These are phyloP conservation scores for Eutrema salsugineum DNA, from an alignment of 441 rosid genomes.

Conservation along the genomic window DNA sequence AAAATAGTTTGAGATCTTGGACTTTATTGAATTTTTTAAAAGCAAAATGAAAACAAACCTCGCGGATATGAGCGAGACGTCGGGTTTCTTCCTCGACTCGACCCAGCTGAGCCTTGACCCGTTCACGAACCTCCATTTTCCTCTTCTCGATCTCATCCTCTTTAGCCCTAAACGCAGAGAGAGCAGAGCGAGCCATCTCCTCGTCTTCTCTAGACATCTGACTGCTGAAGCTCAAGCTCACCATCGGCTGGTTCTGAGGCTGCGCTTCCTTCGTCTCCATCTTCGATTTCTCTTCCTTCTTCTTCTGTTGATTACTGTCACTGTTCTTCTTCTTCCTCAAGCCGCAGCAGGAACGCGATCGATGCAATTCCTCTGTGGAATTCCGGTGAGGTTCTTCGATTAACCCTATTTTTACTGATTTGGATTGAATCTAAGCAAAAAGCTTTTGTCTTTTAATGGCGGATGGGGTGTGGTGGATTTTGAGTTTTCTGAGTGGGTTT, in stretches of 20 bases:
- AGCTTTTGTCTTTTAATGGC: slow-evolving; percentile 21
- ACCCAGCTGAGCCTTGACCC: slow-evolving; percentile 77
- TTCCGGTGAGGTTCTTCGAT: slow-evolving; percentile 25
- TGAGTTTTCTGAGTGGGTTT: slow-evolving; percentile 16
- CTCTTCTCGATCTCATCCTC: slow-evolving; percentile 94
- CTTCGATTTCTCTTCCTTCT: slow-evolving; percentile 8
- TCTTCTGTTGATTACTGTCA: neutral
- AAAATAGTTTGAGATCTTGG: slow-evolving; percentile 5
- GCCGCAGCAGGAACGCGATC: slow-evolving; percentile 39
- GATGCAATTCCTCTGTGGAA: slow-evolving; percentile 32
- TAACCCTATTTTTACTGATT: slow-evolving; percentile 28
- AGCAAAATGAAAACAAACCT: slow-evolving; percentile 38
- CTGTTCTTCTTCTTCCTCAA: slow-evolving; percentile 25
- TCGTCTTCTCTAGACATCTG: slow-evolving; percentile 88
- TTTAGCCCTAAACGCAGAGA: slow-evolving; percentile 74
- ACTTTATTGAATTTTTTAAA: neutral
- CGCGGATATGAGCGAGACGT: slow-evolving; percentile 78
- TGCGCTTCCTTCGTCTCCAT: slow-evolving; percentile 33
- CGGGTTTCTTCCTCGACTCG: slow-evolving; percentile 85
- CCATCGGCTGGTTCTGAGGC: slow-evolving; percentile 38
- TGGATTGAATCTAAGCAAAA: slow-evolving; percentile 12
- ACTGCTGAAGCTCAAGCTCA: slow-evolving; percentile 79
- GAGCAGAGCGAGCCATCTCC: slow-evolving; percentile 87
- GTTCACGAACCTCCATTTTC: slow-evolving; percentile 78
- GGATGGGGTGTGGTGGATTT: neutral